Percentiles rank a stretch among this genome's conserved stretches.
Evolutionary conservation across 257 asterid genomes (phyloP).

Genomic region (Solanum medicagineum): DNA sequence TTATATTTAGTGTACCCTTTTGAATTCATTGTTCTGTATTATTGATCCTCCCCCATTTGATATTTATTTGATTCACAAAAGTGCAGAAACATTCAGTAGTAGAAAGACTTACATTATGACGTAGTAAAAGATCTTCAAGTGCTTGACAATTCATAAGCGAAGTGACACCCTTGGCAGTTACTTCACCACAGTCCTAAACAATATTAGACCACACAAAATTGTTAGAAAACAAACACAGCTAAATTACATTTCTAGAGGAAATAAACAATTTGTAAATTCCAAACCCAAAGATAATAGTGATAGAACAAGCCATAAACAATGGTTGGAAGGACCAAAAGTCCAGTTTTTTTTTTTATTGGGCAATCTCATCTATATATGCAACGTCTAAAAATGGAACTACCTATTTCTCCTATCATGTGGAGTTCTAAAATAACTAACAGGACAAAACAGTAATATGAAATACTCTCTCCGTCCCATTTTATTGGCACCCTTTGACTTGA

Average conservation of each 20-base stretch:
- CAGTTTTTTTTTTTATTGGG: background rate
- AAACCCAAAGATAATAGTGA: background rate
- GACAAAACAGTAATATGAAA: background rate
- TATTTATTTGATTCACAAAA: background rate
- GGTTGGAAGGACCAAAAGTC: background rate
- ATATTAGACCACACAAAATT: constrained; percentile 3
- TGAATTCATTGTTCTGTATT: background rate
- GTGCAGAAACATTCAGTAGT: background rate
- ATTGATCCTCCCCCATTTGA: background rate
- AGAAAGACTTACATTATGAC: constrained; percentile 53
- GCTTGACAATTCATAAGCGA: constrained; percentile 66
- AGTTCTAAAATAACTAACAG: background rate
- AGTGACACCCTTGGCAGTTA: constrained; percentile 45
- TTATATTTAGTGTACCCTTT: background rate
- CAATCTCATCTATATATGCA: background rate
- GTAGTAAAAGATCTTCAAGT: constrained; percentile 69
- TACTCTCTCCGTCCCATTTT: background rate
- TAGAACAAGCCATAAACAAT: background rate
- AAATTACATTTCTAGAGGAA: background rate
- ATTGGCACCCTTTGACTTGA: too few species aligned
- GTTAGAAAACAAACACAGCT: background rate
- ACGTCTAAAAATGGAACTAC: background rate
- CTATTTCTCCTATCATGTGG: background rate
- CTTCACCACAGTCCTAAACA: constrained; percentile 73
- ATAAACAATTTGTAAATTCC: background rate